Evolutionary conservation across 306 rosid genomes (phyloP), one percentile per base, ranked within the genome.

Genomic region (Cucurbita moschata): DNA sequence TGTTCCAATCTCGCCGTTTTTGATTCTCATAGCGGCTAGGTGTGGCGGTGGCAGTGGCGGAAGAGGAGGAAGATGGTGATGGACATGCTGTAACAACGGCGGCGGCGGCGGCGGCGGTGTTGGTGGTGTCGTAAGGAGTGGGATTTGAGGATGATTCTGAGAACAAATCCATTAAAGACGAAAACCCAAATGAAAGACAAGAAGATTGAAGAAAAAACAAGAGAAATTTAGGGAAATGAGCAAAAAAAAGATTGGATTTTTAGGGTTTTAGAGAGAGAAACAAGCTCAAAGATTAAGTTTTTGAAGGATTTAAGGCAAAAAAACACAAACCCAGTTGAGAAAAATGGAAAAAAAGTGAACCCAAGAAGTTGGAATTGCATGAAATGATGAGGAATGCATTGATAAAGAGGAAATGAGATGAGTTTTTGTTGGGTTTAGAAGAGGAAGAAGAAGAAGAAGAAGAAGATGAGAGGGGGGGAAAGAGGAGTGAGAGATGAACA

Each of bases 21-120:
- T 94, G 98, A 81, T 89, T 89, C 89, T 94, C 98, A 16, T 94
- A 94, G 14, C 98, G 85, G 82, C 92, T 91, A 0, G 97, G 96
- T 4, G 90, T 78, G 5, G 79, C 67, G 56, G 79, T 16, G 14
- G 80, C 2, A 52, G 77, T 64, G 43, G 78, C 18, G 5, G 79
- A 0, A 0, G 67, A 5, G 76, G 77, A 35, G 1, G 75, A 49
- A 14, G 76, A 63, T 10, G 57, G 18, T 1, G 78, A 16, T 0
- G 78, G 46, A 6, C 56, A 37, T 14, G 59, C 7, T 30, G 80
- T n/a, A 14, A 54, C 47, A 8, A 35, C 16, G 30, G 52, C 3
- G 53, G 7, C 72, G 82, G 60, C 60, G 56, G 78, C 6, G 63
- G 43, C 19, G 67, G 11, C 63, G 59, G 59, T 46, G 68, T 53